A percentile compares a stretch with the other conserved stretches of the same genome.
These are phyloP conservation scores for Mucor mucedo DNA, from an alignment of 371 early-diverging fungal species.

Conservation along the genomic window DNA sequence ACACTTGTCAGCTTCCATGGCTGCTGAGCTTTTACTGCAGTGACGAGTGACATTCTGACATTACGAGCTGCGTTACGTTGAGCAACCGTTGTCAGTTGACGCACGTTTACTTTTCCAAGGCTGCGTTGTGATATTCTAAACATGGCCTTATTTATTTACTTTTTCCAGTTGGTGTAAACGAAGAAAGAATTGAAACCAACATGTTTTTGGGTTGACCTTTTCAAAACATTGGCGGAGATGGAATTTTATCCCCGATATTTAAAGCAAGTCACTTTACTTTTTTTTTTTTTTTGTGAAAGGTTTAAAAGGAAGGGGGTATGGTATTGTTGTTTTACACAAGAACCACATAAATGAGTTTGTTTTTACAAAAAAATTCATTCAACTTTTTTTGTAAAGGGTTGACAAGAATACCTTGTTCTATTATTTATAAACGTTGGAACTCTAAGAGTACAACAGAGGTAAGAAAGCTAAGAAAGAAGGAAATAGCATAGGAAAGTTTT, in stretches of 20 bases:
- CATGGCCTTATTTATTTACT: not conserved
- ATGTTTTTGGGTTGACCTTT: too few species aligned
- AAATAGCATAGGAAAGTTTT: not conserved
- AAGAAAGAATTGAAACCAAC: conserved; percentile 3
- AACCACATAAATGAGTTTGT: not conserved
- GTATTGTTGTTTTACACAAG: conserved; percentile 1
- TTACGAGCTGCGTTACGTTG: not conserved
- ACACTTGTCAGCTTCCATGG: not conserved
- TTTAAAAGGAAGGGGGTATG: conserved; percentile 2
- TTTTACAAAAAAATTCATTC: conserved; percentile 1
- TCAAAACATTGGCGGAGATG: too few species aligned
- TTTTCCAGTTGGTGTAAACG: not conserved
- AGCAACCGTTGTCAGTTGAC: not conserved
- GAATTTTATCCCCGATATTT: not conserved
- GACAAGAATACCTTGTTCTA: not conserved
- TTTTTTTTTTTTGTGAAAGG: not conserved
- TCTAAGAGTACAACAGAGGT: conserved; percentile 42
- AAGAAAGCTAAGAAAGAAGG: not conserved
- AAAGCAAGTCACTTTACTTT: not conserved
- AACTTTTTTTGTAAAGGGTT: not conserved
- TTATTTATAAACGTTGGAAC: conserved; percentile 26
- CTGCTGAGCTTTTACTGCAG: conserved; percentile 2
- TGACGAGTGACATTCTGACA: conserved; percentile 1
- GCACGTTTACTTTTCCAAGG: not conserved
- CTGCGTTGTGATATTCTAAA: conserved; percentile 5